Percentiles rank a stretch among this genome's conserved stretches.
phyloP scores from a whole-genome alignment of 2,329 filamentous ascomycete species.

The Emergomyces orientalis region DNA sequence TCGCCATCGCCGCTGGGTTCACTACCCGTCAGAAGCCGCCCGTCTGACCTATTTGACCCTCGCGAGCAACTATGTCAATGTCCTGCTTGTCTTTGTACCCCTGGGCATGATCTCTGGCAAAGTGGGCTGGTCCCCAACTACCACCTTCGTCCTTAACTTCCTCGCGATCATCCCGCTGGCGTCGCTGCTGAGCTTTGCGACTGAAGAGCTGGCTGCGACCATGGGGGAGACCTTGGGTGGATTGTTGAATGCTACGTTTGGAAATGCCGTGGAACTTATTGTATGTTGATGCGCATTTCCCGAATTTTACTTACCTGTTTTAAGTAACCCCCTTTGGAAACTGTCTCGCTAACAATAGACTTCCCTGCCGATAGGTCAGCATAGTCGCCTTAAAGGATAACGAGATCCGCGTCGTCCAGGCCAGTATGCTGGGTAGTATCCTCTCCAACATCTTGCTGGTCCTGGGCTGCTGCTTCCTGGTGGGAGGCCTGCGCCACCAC shows the following conservation, averaged over 20 bases:
- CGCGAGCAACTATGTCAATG: conserved; percentile 47
- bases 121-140: conserved; percentile 48
- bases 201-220: conserved; percentile 52
- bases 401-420: conserved; percentile 93
- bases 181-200: conserved; percentile 54
- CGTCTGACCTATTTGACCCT: conserved; percentile 38
- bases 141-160: conserved; percentile 55
- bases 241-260: conserved; percentile 57
- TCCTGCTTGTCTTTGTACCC: conserved; percentile 56
- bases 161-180: conserved; percentile 55
- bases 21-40: conserved; percentile 31
- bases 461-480: conserved; percentile 69
- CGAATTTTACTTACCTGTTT: conserved; percentile 37
- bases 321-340: neutral
- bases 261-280: conserved; percentile 57
- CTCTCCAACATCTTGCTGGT: conserved; percentile 88
- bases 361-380: conserved; percentile 54
- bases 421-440: conserved; percentile 93
- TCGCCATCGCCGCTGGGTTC: conserved; percentile 30
- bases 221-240: conserved; percentile 54
- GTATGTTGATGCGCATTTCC: conserved; percentile 51
- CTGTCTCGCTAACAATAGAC: neutral
- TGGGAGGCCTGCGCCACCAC: conserved; percentile 59
- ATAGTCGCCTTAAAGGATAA: conserved; percentile 78
- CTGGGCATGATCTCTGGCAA: conserved; percentile 53